Percentiles rank a stretch among this genome's conserved stretches.
Conservation (phyloP, 768 basidiomycete genomes). For the Daedaleopsis sinensis region DNA sequence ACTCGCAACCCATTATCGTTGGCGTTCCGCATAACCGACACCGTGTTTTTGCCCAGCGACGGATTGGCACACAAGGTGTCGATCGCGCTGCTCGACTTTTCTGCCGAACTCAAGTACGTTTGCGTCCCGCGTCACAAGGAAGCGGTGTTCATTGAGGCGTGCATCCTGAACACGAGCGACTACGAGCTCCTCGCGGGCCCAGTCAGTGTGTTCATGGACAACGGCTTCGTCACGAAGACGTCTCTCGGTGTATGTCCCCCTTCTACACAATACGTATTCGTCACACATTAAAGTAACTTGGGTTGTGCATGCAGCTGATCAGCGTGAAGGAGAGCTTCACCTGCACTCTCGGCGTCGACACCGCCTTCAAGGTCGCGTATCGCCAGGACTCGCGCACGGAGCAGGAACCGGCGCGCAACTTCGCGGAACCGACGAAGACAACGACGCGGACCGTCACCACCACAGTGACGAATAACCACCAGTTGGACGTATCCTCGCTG, state of each 20-base stretch:
- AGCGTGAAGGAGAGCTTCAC: conserved; percentile 52
- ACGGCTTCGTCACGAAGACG: conserved; percentile 59
- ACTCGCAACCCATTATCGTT: conserved; percentile 53
- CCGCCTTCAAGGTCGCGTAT: conserved; percentile 40
- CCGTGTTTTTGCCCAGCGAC: conserved; percentile 57
- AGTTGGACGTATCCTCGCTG: conserved; percentile 45
- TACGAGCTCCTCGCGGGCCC: conserved; percentile 57
- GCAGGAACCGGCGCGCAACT: conserved; percentile 42
- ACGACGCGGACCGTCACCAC: conserved; percentile 45
- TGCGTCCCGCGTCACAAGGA: conserved; percentile 52
- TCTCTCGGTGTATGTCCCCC: conserved; percentile 41
- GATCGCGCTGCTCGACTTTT: conserved; percentile 51
- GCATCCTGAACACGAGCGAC: conserved; percentile 60
- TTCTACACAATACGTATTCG: not conserved
- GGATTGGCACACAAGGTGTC: conserved; percentile 56
- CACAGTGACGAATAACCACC: conserved; percentile 50
- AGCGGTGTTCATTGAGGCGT: conserved; percentile 47
- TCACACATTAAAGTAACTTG: not conserved
- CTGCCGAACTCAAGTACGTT: conserved; percentile 48
- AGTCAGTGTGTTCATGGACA: conserved; percentile 58
- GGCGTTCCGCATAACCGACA: conserved; percentile 54
- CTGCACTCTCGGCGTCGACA: conserved; percentile 53
- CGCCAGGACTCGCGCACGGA: conserved; percentile 40
- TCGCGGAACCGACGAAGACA: conserved; percentile 45
- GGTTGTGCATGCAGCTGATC: conserved; percentile 34